A percentile compares a stretch with the other conserved stretches of the same genome.
Conservation (phyloP, 495 filamentous ascomycete genomes). For the Elaphomyces granulatus region DNA sequence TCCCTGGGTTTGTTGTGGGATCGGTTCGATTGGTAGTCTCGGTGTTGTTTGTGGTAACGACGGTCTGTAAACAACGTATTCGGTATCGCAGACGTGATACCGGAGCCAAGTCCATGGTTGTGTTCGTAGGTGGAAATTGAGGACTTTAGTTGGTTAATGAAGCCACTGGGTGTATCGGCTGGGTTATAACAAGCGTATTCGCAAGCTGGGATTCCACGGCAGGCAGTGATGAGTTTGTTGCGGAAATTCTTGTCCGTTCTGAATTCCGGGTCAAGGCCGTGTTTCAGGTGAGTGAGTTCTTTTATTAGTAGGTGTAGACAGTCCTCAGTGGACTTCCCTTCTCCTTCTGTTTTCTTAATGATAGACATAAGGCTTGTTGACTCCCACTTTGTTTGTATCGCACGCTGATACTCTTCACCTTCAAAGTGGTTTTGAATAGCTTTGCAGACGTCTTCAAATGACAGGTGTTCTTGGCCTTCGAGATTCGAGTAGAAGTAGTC, state of each 20-base stretch:
- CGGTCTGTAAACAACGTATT: not conserved
- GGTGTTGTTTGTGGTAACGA: not conserved
- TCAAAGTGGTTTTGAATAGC: not conserved
- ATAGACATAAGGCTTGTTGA: not conserved
- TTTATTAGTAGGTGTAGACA: not conserved
- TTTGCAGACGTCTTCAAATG: not conserved
- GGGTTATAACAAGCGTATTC: not conserved
- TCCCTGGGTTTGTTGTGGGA: too few species aligned
- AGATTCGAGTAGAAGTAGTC: not conserved
- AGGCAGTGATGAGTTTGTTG: not conserved
- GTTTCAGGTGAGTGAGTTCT: not conserved
- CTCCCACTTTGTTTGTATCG: not conserved
- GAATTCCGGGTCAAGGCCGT: not conserved
- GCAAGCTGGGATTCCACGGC: not conserved
- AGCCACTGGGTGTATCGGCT: not conserved
- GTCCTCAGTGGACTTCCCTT: not conserved
- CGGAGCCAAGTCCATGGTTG: not conserved
- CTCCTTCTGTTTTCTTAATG: not conserved
- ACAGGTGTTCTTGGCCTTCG: not conserved
- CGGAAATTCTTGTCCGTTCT: not conserved
- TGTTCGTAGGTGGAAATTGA: not conserved
- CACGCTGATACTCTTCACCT: not conserved
- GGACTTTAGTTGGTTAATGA: not conserved
- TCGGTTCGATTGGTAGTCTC: not conserved
- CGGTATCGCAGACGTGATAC: not conserved